Base-by-base conservation (phyloP, 208 protist species). In the Willaertia magna region DNA sequence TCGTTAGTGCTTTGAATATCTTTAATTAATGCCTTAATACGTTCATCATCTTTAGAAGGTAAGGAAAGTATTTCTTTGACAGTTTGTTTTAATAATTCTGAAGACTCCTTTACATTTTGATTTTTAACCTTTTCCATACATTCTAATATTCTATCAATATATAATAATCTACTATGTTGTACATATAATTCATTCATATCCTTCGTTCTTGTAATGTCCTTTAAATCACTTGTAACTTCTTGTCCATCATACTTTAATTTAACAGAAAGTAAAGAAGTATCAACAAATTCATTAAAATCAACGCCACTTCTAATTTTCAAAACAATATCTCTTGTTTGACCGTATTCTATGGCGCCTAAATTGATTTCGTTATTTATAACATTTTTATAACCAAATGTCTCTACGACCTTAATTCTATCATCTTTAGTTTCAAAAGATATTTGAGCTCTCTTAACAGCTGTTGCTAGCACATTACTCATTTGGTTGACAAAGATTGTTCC, bases 401-500 rank as follows among this genome's bases (percentile, higher is more conserved):
- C 26, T n/a, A 11, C 12, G 9, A 67, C 34, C 2, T 22, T 46
- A 9, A 52, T 14, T n/a, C n/a, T n/a, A n/a, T n/a, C n/a, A n/a
- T n/a, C n/a, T n/a, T n/a, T n/a, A n/a, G n/a, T n/a, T n/a, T n/a
- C n/a, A n/a, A n/a, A n/a, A n/a, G 2, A 30, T 20, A 59, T 59
- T 20, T 34, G 9, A 47, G 48, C n/a, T 74, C 43, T 55, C 48
- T 1, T 12, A 85, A 78, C 85, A 85, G 47, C 6, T 30, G 76
- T 90, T 49, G 85, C 61, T 11, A 92, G 84, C 14, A 79, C 12
- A 87, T 91, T 92, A 46, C 46, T 52, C 7, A 90, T 44, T 22
- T 43, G 20, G 55, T 93, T 91, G 0, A 94, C 85, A 76, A 93
- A 93, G 49, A 67, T 74, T 22, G 91, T 94, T 18, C 91, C 91